These are phyloP conservation scores for Aspergillus thermomutatus DNA, from an alignment of 2,329 filamentous ascomycete genomes.

Conservation along the genomic window DNA sequence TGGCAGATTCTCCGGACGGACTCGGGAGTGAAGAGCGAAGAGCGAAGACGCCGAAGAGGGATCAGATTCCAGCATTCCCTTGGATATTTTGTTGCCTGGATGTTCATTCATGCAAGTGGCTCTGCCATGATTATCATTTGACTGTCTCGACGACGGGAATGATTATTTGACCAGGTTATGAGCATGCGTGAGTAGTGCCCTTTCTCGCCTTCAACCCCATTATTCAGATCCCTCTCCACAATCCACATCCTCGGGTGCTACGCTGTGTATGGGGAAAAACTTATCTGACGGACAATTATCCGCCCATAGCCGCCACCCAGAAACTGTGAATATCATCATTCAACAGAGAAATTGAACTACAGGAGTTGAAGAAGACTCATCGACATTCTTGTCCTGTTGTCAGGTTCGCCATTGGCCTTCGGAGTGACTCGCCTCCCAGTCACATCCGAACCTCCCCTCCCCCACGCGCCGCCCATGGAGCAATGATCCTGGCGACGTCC, in stretches of 20 bases:
- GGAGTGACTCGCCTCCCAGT: neutral
- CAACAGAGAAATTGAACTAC: neutral
- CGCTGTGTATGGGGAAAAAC: neutral
- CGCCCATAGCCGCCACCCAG: neutral
- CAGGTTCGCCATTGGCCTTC: neutral
- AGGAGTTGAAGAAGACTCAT: neutral
- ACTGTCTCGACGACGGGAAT: neutral
- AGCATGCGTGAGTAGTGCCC: neutral
- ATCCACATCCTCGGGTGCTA: neutral
- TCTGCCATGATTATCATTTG: neutral
- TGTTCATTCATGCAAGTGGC: neutral
- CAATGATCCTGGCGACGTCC: neutral
- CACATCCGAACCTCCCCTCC: neutral
- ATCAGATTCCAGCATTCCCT: neutral
- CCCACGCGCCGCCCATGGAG: neutral
- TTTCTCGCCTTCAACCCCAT: neutral
- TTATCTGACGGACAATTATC: neutral
- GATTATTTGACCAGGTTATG: neutral
- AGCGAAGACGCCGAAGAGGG: neutral
- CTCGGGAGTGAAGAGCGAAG: neutral
- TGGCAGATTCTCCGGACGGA: neutral
- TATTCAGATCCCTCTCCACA: neutral
- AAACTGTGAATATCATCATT: neutral
- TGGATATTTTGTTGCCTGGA: neutral
- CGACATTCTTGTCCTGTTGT: neutral